Evolutionary conservation across 495 filamentous ascomycete genomes (phyloP).

Genomic region (Aspergillus sclerotioniger): DNA sequence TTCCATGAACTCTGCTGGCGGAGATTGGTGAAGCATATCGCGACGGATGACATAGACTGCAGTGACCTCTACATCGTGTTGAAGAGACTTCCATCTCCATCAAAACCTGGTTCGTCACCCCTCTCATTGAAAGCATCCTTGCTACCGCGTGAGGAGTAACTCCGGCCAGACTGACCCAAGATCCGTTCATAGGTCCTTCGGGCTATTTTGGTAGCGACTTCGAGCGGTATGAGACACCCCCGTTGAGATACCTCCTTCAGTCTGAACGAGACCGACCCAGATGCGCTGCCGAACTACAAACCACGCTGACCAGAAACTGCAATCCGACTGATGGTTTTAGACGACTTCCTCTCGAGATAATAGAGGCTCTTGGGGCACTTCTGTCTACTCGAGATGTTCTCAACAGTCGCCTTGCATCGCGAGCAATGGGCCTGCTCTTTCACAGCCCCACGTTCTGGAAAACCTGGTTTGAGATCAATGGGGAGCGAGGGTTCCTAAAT

Average conservation of each 20-base stretch:
- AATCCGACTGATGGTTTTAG: neutral
- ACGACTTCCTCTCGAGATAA: slow-evolving; percentile 1
- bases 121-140: no score
- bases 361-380: neutral
- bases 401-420: slow-evolving; percentile 4
- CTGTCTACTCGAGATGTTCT: neutral
- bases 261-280: neutral
- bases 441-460: slow-evolving; percentile 6
- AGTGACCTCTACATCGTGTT: neutral
- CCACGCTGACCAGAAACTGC: neutral
- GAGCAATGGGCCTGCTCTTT: neutral
- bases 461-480: neutral
- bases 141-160: no score
- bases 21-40: neutral
- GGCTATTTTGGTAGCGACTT: neutral
- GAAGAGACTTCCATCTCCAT: neutral
- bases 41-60: neutral
- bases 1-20: neutral
- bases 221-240: neutral
- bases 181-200: neutral
- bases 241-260: neutral
- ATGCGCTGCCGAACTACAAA: neutral
- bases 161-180: neutral
- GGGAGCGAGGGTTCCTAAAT: neutral
- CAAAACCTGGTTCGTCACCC: neutral